Base-by-base conservation (phyloP, 352 stramenopile genomes). In the Phytophthora melonis region DNA sequence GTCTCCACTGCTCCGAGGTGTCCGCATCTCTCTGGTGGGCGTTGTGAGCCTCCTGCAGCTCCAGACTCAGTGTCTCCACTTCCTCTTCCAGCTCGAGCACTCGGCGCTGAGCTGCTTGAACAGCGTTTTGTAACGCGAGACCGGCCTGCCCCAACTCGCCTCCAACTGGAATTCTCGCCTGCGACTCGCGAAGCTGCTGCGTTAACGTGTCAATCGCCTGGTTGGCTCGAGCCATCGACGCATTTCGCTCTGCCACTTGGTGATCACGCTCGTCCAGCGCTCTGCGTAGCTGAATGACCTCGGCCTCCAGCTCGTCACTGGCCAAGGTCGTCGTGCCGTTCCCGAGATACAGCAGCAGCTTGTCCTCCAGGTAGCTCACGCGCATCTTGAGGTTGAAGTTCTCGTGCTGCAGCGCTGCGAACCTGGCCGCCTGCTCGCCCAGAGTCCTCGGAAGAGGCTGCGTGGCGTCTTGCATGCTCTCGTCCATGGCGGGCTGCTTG, bases 361-460 rank as follows among this genome's bases (percentile, higher is more conserved):
- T 63, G 32, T 75, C 68, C 53, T 75, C 75, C 39, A 82, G 49
- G 25, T 68, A 82, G 43, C 78, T 71, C 49, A 80, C 80, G 5
- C 75, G 72, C 72, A 82, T 68, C 61, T 75, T 72, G 43, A 73
- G 63, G 63, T 82, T 80, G 60, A 82, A 82, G 19, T 75, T 75
- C 47, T 66, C 62, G 18, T 58, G 34, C 55, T 75, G 54, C 25
- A 75, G 61, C n/a, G 49, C 41, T 21, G 30, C 59, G 30, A 63
- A 69, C 39, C 54, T 41, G 53, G 63, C 23, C n/a, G 23, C 63
- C 63, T 69, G 63, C 34, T 63, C 52, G 41, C 63, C 25, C 14
- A 63, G 39, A 19, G 62, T 54, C 53, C 25, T 32, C 39, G 47
- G 47, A 27, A 54, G 13, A 49, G 41, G 14, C 41, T 19, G 8